Conservation (phyloP, 78 protist species). For the Planoprotostelium fungivorum region DNA sequence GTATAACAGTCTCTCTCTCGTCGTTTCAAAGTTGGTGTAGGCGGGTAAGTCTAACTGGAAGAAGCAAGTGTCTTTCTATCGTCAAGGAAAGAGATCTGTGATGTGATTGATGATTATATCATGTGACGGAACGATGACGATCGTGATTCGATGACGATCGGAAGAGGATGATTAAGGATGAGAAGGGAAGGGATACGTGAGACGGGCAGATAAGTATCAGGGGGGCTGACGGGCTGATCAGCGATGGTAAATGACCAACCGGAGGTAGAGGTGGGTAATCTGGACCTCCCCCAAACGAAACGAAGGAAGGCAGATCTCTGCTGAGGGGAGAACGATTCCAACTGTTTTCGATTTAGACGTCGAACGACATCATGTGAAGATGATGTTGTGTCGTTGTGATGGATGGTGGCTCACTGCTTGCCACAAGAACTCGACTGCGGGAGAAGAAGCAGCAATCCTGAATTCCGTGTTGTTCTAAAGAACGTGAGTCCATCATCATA, state of each 20-base stretch:
- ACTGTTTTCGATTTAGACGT: too few species aligned
- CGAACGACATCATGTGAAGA: too few species aligned
- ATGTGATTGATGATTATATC: neutral
- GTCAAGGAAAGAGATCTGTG: too few species aligned
- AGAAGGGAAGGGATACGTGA: neutral
- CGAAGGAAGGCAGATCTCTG: slow-evolving; percentile 47
- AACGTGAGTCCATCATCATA: neutral
- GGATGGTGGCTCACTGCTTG: neutral
- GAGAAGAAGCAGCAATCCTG: neutral
- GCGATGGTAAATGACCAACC: neutral
- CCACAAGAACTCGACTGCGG: neutral
- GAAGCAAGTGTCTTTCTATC: slow-evolving; percentile 68
- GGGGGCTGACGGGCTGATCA: neutral
- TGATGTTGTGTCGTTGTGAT: neutral
- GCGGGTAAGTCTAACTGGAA: slow-evolving; percentile 75
- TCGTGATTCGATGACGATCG: too few species aligned
- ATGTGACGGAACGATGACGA: neutral
- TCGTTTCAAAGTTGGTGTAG: slow-evolving; percentile 41
- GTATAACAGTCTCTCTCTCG: slow-evolving; percentile 64
- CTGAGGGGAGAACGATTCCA: slow-evolving; percentile 58
- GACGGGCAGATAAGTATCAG: neutral
- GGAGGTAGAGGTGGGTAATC: slow-evolving; percentile 25
- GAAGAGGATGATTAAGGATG: too few species aligned
- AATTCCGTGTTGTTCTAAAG: neutral
- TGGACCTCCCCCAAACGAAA: slow-evolving; percentile 69